Evolutionary conservation across 2,329 filamentous ascomycete genomes (phyloP), one percentile per base, ranked within the genome.

Genomic region (Epichloe amarillans): DNA sequence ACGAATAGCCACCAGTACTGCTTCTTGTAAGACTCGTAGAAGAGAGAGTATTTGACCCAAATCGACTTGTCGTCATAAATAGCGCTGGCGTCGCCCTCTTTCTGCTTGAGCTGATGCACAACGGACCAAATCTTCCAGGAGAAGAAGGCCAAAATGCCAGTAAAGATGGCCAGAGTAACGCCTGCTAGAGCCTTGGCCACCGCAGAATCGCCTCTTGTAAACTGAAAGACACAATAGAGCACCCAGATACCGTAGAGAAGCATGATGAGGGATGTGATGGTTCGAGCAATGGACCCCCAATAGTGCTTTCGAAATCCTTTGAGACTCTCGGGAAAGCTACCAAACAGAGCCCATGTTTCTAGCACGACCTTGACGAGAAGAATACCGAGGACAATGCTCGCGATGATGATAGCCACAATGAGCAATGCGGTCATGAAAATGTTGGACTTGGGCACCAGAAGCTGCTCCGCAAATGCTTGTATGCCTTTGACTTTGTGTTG

Each of bases 1-100:
- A 97, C 77, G 64, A 98, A 97, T 23, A 96, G 70, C 91, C 91
- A 97, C 93, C 93, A 98, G 72, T 91, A 95, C 59, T 83, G 81
- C 68, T 86, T 88, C 72, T 88, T 89, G 75, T 95, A 97, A 59
- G 84, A 84, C 62, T 97, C 93, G 72, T 98, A 98, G 71, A 98
- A 97, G 55, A 96, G 76, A 61, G 87, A 93, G 76, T 98, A 98
- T 72, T 93, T 95, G 65, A 88, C 77, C 90, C 93, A 96, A 40
- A 84, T 83, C 52, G 85, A 79, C 73, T 93, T 94, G 69, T 97
- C 78, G 53, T 96, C 86, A 67, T 89, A 97, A 8, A 98, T 75
- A 12, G 73, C 79, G 15, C 76, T 74, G 0, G 77, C 68, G 62
- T 90, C 85, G 52, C 91, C 91, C 57, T 95, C 83, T 33, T 73